phyloP scores from a whole-genome alignment of 2,329 filamentous ascomycete species.

The Camillea tinctor region DNA sequence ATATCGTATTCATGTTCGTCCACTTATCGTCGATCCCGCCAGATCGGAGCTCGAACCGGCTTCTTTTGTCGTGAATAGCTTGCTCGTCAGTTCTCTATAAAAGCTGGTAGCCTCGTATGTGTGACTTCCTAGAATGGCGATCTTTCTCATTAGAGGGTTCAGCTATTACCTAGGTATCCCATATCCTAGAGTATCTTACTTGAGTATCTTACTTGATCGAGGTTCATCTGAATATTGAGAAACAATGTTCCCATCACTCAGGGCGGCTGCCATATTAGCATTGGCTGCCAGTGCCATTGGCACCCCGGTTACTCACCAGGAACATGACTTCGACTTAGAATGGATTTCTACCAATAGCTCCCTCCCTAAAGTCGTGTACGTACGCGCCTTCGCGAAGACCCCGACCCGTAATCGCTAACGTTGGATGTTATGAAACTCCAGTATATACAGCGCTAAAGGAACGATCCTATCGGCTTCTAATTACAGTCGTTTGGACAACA shows the following conservation, averaged over 20 bases:
- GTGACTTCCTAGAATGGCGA: not conserved
- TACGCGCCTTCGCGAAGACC: not conserved
- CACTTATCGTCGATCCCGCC: no score
- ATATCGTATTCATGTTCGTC: no score
- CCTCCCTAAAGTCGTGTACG: slow-evolving; percentile 30
- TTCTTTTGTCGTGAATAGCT: no score
- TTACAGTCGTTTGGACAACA: slow-evolving; percentile 34
- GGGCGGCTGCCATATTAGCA: not conserved
- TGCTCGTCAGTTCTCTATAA: no score
- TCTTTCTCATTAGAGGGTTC: not conserved
- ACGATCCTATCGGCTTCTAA: slow-evolving; percentile 37
- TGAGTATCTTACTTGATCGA: not conserved
- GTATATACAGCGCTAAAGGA: slow-evolving; percentile 27
- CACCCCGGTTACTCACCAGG: not conserved
- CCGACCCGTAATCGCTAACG: not conserved
- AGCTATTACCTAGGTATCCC: not conserved
- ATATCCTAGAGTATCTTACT: not conserved
- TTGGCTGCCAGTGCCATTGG: not conserved
- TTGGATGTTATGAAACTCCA: not conserved
- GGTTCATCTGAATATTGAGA: not conserved
- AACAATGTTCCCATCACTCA: not conserved
- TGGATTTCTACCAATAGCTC: slow-evolving; percentile 27
- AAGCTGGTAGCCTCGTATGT: no score
- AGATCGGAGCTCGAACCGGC: no score
- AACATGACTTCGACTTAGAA: slow-evolving; percentile 6